phyloP scores from a whole-genome alignment of 371 early-diverging fungal species.

The Apophysomyces variabilis region DNA sequence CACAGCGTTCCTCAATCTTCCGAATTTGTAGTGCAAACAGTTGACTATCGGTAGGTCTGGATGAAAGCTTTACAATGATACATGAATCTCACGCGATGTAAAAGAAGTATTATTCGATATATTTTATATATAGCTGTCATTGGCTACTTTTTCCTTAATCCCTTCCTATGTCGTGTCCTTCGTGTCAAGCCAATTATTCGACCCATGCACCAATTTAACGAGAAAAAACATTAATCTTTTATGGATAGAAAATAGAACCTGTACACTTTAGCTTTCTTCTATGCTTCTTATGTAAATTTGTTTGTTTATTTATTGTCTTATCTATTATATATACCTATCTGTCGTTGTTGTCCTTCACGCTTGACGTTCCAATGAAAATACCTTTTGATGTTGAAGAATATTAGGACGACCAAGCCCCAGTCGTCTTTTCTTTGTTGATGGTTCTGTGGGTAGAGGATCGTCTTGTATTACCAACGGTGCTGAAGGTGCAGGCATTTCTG shows the following conservation, averaged over 20 bases:
- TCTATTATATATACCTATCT: slow-evolving; percentile 3
- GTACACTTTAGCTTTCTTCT: slow-evolving; percentile 5
- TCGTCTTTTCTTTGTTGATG: slow-evolving; percentile 19
- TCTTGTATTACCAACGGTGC: not conserved
- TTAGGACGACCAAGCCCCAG: slow-evolving; percentile 22
- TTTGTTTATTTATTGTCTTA: not conserved
- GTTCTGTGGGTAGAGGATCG: not conserved
- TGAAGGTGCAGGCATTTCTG: not conserved
- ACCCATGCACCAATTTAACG: slow-evolving; percentile 1
- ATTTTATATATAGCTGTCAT: not conserved
- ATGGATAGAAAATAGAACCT: not conserved
- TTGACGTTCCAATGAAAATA: slow-evolving; percentile 18
- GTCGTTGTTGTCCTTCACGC: not conserved
- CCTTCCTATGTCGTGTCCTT: not conserved
- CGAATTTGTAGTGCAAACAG: not conserved
- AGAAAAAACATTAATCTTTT: not conserved
- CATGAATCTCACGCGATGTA: not conserved
- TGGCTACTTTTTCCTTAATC: not conserved
- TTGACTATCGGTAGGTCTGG: not conserved
- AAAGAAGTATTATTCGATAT: not conserved
- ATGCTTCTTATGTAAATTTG: slow-evolving; percentile 9
- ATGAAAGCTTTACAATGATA: not conserved
- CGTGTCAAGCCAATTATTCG: not conserved
- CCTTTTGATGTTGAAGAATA: slow-evolving; percentile 4
- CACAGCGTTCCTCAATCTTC: not conserved